Base-by-base conservation (phyloP, 495 filamentous ascomycete species). In the Coniosporium apollinis region DNA sequence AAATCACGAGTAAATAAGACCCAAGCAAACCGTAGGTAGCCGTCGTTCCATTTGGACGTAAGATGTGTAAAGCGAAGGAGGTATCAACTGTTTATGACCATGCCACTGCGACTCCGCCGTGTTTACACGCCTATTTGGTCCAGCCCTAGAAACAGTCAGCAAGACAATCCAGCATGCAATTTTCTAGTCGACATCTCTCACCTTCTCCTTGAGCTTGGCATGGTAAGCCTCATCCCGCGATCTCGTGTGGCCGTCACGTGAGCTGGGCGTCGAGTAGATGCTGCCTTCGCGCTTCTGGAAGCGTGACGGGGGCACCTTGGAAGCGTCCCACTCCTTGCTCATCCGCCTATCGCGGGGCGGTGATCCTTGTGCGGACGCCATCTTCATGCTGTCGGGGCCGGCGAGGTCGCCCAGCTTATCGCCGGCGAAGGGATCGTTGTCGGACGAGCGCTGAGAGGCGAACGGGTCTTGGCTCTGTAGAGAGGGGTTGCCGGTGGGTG, bases 221-320 rank as follows among this genome's bases (percentile, higher is more conserved):
- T 34, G 38, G 36, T 51, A 57, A 10, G 51, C 49, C 30, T 50
- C 36, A 38, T 54, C 49, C 25, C 47, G 33, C 13, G 41, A 42
- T 33, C 43, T 65, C 24, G 71, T 50, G 46, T 72, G 69, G 22
- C 65, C 67, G 48, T 74, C 70, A 33, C 71, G 61, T 17, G 63
- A 67, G 38, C 47, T 46, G 10, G 66, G 71, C 16, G 70, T 72
- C 28, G 67, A 65, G 53, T 67, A 72, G 57, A 74, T 69, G 49
- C 65, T 70, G 34, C 70, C 71, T 54, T 74, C 66, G 49, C 66
- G 61, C 57, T 70, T 69, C 47, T 74, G 70, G 59, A 76, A 76
- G 22, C 66, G 65, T 34, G 58, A 65, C 17, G 70, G 70, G 3
- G 65, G 66, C 3, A 71, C 69, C 52, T 75, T 75, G 43, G 65